A percentile compares a stretch with the other conserved stretches of the same genome.
Evolutionary conservation across 2,329 filamentous ascomycete species (phyloP).

Genomic region (Helminthosporium solani): DNA sequence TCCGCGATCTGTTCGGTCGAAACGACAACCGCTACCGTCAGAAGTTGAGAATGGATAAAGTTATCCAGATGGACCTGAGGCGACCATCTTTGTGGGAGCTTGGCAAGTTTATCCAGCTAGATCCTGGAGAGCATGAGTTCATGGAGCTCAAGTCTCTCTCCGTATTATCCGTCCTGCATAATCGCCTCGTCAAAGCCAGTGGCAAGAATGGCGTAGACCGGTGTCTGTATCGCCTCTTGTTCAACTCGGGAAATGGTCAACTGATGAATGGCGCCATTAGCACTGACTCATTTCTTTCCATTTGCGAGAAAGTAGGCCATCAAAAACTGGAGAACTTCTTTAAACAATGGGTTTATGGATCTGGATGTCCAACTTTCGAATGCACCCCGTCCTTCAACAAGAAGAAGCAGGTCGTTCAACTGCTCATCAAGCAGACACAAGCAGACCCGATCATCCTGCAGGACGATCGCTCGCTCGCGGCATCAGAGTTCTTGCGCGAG

Average conservation of each 20-base stretch:
- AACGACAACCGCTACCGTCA: slow-evolving; percentile 92
- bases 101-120: slow-evolving; percentile 74
- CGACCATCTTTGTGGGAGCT: slow-evolving; percentile 81
- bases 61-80: slow-evolving; percentile 78
- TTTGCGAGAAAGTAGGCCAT: slow-evolving; percentile 86
- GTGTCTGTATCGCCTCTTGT: slow-evolving; percentile 81
- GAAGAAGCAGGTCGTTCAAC: slow-evolving; percentile 91
- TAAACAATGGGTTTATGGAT: slow-evolving; percentile 85
- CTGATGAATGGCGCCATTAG: slow-evolving; percentile 70
- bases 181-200: slow-evolving; percentile 83
- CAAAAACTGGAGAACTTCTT: slow-evolving; percentile 88
- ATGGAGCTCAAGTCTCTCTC: slow-evolving; percentile 87
- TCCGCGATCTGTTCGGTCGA: slow-evolving; percentile 86
- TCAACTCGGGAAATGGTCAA: slow-evolving; percentile 81
- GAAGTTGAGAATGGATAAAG: slow-evolving; percentile 77
- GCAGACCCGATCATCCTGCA: slow-evolving; percentile 27
- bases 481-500: slow-evolving; percentile 77
- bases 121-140: slow-evolving; percentile 84
- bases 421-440: slow-evolving; percentile 72
- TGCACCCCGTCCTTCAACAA: slow-evolving; percentile 94
- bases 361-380: slow-evolving; percentile 84
- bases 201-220: slow-evolving; percentile 80
- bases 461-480: slow-evolving; percentile 54
- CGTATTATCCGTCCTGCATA: slow-evolving; percentile 91
- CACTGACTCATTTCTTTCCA: slow-evolving; percentile 73